Conservation (phyloP, 768 basidiomycete species). For the Coprinellus micaceus region DNA sequence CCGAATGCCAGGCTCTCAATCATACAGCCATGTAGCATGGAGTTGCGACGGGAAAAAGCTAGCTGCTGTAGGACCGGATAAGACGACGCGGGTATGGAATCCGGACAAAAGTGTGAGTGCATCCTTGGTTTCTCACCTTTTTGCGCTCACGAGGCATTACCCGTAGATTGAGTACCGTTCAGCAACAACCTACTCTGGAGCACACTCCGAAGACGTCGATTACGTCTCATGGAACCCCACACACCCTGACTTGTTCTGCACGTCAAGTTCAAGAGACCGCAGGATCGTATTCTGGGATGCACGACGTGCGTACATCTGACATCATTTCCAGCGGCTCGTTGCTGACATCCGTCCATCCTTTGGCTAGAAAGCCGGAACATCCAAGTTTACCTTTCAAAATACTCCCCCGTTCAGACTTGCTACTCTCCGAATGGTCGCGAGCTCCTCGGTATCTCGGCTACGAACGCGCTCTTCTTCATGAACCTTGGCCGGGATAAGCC, state of each 20-base stretch:
- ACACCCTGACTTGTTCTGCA: slow-evolving; percentile 78
- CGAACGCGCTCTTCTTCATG: slow-evolving; percentile 60
- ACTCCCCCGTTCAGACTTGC: slow-evolving; percentile 59
- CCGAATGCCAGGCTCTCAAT: slow-evolving; percentile 57
- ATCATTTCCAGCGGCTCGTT: no score
- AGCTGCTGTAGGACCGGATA: slow-evolving; percentile 81
- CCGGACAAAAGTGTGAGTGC: slow-evolving; percentile 70
- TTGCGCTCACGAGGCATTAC: background rate
- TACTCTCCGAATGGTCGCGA: slow-evolving; percentile 73
- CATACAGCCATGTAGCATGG: slow-evolving; percentile 79
- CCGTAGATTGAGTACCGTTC: slow-evolving; percentile 69
- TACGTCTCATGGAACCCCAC: slow-evolving; percentile 83
- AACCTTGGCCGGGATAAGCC: slow-evolving; percentile 51
- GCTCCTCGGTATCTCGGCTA: slow-evolving; percentile 58
- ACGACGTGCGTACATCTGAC: slow-evolving; percentile 71
- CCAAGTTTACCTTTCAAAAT: slow-evolving; percentile 58
- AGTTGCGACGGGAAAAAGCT: slow-evolving; percentile 80
- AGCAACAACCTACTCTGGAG: slow-evolving; percentile 63
- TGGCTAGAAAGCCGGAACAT: slow-evolving; percentile 62
- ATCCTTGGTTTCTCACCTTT: slow-evolving; percentile 5
- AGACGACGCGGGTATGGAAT: slow-evolving; percentile 68
- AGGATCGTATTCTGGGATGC: slow-evolving; percentile 83
- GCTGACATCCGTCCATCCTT: no score
- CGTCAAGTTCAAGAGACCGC: slow-evolving; percentile 73
- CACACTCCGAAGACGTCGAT: slow-evolving; percentile 77